A percentile compares a stretch with the other conserved stretches of the same genome.
These are phyloP conservation scores for Camillea tinctor DNA, from an alignment of 2,329 filamentous ascomycete species.

Conservation along the genomic window DNA sequence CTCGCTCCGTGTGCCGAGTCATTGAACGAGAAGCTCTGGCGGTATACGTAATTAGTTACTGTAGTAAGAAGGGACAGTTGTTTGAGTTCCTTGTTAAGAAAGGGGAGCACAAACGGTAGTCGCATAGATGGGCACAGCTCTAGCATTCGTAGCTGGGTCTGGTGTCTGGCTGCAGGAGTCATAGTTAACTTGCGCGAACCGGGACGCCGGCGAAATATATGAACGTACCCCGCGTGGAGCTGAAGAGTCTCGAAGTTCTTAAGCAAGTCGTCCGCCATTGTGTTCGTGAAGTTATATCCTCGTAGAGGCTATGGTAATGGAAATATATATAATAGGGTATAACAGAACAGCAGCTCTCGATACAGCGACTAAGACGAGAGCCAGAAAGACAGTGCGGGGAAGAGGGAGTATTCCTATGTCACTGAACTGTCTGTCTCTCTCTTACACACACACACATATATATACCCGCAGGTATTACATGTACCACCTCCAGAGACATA, in stretches of 20 bases:
- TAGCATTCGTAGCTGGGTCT: constrained; percentile 78
- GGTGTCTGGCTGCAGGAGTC: constrained; percentile 63
- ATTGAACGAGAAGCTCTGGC: constrained; percentile 85
- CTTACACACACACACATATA: not conserved
- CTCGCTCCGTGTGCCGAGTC: constrained; percentile 93
- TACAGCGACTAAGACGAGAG: not conserved
- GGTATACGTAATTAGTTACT: constrained; percentile 3
- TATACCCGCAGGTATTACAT: not conserved
- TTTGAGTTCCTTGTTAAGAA: not conserved
- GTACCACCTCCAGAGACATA: not conserved
- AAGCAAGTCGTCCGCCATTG: constrained; percentile 47
- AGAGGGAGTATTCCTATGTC: too few relatives aligned
- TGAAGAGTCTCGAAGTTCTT: constrained; percentile 80
- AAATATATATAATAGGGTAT: not conserved
- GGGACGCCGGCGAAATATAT: not conserved
- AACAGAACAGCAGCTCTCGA: too few relatives aligned
- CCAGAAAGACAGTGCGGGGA: not conserved
- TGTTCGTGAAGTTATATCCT: constrained; percentile 10
- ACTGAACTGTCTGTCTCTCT: not conserved
- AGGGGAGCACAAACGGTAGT: constrained; percentile 57
- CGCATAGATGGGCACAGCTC: constrained; percentile 94
- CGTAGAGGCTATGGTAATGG: constrained; percentile 4
- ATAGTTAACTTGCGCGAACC: not conserved
- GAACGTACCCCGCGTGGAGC: constrained; percentile 74
- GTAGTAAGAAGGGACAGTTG: not conserved